Evolutionary conservation across 352 stramenopile genomes (phyloP).

Genomic region (Phytophthora sojae): DNA sequence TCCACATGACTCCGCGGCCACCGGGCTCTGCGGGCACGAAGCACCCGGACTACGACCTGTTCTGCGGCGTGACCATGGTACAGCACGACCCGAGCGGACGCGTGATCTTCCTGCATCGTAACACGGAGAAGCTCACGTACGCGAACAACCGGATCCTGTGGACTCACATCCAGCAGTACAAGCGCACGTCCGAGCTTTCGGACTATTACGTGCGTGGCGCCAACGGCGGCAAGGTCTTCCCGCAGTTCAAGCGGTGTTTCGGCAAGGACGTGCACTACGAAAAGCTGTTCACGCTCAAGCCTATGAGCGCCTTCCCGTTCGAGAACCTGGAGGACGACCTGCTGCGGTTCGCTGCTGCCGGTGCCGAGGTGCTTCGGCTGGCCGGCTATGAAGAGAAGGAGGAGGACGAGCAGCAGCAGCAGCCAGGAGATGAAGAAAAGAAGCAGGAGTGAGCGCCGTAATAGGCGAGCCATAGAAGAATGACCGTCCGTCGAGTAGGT

Average conservation of each 20-base stretch:
- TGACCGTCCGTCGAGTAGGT: slow-evolving; percentile 20
- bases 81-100: slow-evolving; percentile 67
- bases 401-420: slow-evolving; percentile 16
- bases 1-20: slow-evolving; percentile 64
- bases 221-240: slow-evolving; percentile 74
- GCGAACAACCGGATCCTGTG: slow-evolving; percentile 54
- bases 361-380: slow-evolving; percentile 38
- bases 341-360: slow-evolving; percentile 55
- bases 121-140: slow-evolving; percentile 70
- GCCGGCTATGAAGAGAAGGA: slow-evolving; percentile 34
- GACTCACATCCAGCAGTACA: slow-evolving; percentile 72
- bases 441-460: slow-evolving; percentile 7
- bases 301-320: slow-evolving; percentile 72
- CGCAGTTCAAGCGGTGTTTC: slow-evolving; percentile 74
- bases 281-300: slow-evolving; percentile 71
- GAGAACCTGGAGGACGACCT: slow-evolving; percentile 65
- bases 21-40: slow-evolving; percentile 62
- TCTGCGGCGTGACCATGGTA: slow-evolving; percentile 81
- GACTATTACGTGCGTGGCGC: slow-evolving; percentile 71
- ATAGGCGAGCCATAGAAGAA: slow-evolving; percentile 25
- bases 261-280: slow-evolving; percentile 76
- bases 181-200: slow-evolving; percentile 41
- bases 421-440: slow-evolving; percentile 7
- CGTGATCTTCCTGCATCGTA: slow-evolving; percentile 78
- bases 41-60: slow-evolving; percentile 55